Conservation (phyloP, 495 filamentous ascomycete genomes). For the Aspergillus avenaceus region DNA sequence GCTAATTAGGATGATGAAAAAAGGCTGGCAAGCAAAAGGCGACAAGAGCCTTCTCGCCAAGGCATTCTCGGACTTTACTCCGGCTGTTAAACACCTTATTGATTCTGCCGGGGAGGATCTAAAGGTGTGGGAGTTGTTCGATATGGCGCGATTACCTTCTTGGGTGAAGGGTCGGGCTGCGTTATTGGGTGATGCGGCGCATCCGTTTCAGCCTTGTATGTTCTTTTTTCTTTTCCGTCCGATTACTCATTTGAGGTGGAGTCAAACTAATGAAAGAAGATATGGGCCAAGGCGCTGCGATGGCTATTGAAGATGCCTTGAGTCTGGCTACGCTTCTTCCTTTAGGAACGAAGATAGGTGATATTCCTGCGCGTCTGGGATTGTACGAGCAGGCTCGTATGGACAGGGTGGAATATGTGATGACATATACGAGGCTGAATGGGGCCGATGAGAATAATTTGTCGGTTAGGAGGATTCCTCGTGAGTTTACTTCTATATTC, state of each 20-base stretch:
- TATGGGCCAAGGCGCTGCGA: conserved; percentile 52
- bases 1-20: neutral
- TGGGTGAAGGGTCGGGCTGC: conserved; percentile 46
- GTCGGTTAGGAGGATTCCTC: neutral
- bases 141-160: conserved; percentile 49
- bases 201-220: conserved; percentile 52
- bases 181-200: conserved; percentile 57
- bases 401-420: conserved; percentile 14
- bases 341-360: conserved; percentile 26
- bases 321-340: conserved; percentile 51
- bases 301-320: conserved; percentile 59
- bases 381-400: conserved; percentile 50
- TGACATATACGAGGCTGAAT: conserved; percentile 10
- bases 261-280: conserved; percentile 12
- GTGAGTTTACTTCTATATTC: neutral
- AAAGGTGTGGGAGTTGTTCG: conserved; percentile 56
- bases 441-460: neutral
- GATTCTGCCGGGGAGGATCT: conserved; percentile 37
- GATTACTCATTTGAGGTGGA: neutral
- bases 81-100: conserved; percentile 36
- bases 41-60: conserved; percentile 36
- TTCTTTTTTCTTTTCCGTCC: too few relatives aligned
- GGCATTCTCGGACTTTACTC: conserved; percentile 43
- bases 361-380: conserved; percentile 44
- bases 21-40: conserved; percentile 42